phyloP scores from a whole-genome alignment of 345 rosid genomes.

The Lumnitzera racemosa region DNA sequence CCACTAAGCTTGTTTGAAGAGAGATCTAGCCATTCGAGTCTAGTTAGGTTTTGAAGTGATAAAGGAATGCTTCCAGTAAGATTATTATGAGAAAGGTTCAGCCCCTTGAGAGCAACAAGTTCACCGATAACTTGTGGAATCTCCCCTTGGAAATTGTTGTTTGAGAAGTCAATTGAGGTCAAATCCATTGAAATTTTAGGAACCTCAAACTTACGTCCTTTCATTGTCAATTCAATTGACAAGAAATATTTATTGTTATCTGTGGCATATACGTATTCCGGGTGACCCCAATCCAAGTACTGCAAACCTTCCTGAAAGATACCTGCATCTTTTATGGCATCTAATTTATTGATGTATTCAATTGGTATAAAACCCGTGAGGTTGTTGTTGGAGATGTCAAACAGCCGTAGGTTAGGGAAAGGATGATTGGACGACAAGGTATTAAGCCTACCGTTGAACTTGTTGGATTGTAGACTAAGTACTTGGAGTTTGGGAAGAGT shows the following conservation, averaged over 20 bases:
- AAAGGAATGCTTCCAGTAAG: background rate
- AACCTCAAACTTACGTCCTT: background rate
- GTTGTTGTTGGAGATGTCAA: conserved; percentile 18
- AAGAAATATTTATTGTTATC: conserved; percentile 1
- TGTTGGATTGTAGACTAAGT: conserved; percentile 11
- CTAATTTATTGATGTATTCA: background rate
- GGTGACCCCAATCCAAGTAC: too few relatives aligned
- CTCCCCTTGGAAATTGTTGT: conserved; percentile 5
- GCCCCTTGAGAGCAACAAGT: conserved; percentile 1
- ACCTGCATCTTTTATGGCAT: background rate
- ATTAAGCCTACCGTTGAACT: conserved; percentile 7
- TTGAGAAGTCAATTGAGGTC: background rate
- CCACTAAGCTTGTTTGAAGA: conserved; percentile 1
- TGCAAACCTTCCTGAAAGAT: background rate
- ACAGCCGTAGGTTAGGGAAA: conserved; percentile 6
- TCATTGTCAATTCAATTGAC: background rate
- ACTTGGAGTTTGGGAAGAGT: conserved; percentile 8
- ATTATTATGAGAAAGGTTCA: conserved; percentile 7
- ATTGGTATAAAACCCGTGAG: conserved; percentile 10
- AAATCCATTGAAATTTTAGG: background rate
- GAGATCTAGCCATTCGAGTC: background rate
- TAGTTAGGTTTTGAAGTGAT: background rate
- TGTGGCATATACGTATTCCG: background rate
- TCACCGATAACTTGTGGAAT: conserved; percentile 3
- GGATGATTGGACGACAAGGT: background rate